Evolutionary conservation across 305 asterid species (phyloP).

Genomic region (Euphrasia arctica): DNA sequence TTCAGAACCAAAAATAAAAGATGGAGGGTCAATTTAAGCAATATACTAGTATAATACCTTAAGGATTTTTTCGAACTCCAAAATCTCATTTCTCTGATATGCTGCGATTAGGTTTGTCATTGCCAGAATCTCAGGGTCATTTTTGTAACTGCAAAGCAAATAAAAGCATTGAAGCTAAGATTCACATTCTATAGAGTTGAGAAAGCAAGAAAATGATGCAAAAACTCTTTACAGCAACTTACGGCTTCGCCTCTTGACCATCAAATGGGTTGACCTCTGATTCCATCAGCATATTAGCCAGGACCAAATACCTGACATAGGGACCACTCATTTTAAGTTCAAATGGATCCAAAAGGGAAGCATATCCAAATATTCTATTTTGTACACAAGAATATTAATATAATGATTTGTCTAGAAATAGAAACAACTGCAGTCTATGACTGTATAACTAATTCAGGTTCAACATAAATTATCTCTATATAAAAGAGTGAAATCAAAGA

Average conservation of each 20-base stretch:
- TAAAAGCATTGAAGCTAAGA: slow-evolving; percentile 21
- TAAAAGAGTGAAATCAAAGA: neutral
- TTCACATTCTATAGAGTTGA: slow-evolving; percentile 1
- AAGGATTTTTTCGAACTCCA: slow-evolving; percentile 93
- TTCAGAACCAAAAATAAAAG: slow-evolving; percentile 17
- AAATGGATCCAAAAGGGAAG: slow-evolving; percentile 17
- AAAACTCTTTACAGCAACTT: slow-evolving; percentile 32
- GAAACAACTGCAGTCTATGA: slow-evolving; percentile 9
- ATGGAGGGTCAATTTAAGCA: slow-evolving; percentile 20
- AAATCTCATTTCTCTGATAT: slow-evolving; percentile 90
- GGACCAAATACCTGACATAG: slow-evolving; percentile 80
- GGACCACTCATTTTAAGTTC: slow-evolving; percentile 17
- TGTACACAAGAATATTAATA: slow-evolving; percentile 2
- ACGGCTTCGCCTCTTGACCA: slow-evolving; percentile 99
- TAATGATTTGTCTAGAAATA: slow-evolving; percentile 9
- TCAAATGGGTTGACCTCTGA: slow-evolving; percentile 98
- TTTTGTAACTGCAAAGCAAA: slow-evolving; percentile 64
- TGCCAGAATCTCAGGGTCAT: slow-evolving; percentile 95
- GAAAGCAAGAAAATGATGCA: slow-evolving; percentile 9
- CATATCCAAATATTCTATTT: slow-evolving; percentile 19
- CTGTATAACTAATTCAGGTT: slow-evolving; percentile 5
- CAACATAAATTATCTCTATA: neutral
- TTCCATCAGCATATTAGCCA: slow-evolving; percentile 98
- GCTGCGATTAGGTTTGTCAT: slow-evolving; percentile 98
- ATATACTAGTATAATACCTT: slow-evolving; percentile 63